phyloP scores from a whole-genome alignment of 2,329 filamentous ascomycete genomes.

The Graphium sp. region DNA sequence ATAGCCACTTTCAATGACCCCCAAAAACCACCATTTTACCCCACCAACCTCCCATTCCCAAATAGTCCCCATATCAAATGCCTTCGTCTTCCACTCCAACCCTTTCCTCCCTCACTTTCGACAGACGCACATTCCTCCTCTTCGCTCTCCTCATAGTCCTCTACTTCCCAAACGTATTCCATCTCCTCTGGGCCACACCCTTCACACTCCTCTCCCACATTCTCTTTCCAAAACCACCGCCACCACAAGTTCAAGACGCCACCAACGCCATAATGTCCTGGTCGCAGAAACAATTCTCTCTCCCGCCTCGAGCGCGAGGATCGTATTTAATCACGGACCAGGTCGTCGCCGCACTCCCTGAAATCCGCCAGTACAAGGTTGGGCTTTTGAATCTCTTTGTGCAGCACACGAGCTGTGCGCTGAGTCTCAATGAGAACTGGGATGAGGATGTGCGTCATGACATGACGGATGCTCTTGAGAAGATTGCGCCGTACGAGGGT shows the following conservation, averaged over 20 bases:
- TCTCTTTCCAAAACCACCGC: slow-evolving; percentile 5
- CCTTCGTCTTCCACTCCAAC: too few species aligned
- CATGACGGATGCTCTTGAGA: slow-evolving; percentile 87
- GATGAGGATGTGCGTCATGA: slow-evolving; percentile 74
- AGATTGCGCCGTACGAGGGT: slow-evolving; percentile 68
- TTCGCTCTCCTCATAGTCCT: slow-evolving; percentile 28
- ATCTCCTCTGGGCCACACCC: slow-evolving; percentile 31
- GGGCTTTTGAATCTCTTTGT: slow-evolving; percentile 81
- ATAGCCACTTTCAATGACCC: too few species aligned
- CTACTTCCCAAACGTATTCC: slow-evolving; percentile 35
- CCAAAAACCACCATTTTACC: too few species aligned
- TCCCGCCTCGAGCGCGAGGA: slow-evolving; percentile 62
- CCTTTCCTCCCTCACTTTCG: slow-evolving; percentile 18
- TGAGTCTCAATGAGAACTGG: slow-evolving; percentile 87
- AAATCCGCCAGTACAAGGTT: slow-evolving; percentile 69
- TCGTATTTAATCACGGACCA: slow-evolving; percentile 79
- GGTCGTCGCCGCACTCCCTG: slow-evolving; percentile 54
- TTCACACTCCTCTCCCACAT: slow-evolving; percentile 19
- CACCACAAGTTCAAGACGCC: slow-evolving; percentile 1
- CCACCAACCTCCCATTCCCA: too few species aligned
- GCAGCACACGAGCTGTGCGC: slow-evolving; percentile 84
- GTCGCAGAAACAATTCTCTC: slow-evolving; percentile 71
- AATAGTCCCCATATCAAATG: too few species aligned
- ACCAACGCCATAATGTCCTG: slow-evolving; percentile 42
- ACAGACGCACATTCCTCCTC: slow-evolving; percentile 27